Evolutionary conservation across 306 rosid species (phyloP).

Genomic region (Lathyrus aphaca): DNA sequence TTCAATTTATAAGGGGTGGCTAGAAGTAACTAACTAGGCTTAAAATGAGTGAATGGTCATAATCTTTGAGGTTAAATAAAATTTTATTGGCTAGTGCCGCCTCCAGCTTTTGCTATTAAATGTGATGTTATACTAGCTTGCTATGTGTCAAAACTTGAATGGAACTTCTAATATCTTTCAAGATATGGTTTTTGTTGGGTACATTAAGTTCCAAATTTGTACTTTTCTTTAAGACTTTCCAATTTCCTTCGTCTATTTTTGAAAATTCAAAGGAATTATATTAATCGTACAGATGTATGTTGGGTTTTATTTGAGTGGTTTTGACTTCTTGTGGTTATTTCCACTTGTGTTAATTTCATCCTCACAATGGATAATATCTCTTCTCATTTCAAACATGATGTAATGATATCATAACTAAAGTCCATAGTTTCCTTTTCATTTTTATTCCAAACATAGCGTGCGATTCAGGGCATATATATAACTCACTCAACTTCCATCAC

Average conservation of each 20-base stretch:
- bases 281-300: neutral
- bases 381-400: conserved; percentile 2
- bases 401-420: neutral
- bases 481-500: conserved; percentile 14
- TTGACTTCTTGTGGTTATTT: neutral
- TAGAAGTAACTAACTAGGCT: conserved; percentile 37
- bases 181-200: conserved; percentile 58
- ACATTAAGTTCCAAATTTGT: conserved; percentile 43
- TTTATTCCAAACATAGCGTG: conserved; percentile 29
- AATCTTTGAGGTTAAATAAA: conserved; percentile 42
- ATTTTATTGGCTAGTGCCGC: conserved; percentile 60
- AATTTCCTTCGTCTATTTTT: neutral
- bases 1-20: conserved; percentile 47
- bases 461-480: neutral
- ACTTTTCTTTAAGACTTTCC: conserved; percentile 45
- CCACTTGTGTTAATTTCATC: conserved; percentile 16
- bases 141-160: conserved; percentile 48
- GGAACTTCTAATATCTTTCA: conserved; percentile 43
- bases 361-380: neutral
- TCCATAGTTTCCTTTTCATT: conserved; percentile 14
- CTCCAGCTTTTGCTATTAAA: conserved; percentile 55
- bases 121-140: conserved; percentile 24
- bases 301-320: neutral
- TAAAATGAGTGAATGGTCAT: conserved; percentile 40
- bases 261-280: neutral